Conservation (phyloP, 106 monocot species). For the Vanilla planifolia region DNA sequence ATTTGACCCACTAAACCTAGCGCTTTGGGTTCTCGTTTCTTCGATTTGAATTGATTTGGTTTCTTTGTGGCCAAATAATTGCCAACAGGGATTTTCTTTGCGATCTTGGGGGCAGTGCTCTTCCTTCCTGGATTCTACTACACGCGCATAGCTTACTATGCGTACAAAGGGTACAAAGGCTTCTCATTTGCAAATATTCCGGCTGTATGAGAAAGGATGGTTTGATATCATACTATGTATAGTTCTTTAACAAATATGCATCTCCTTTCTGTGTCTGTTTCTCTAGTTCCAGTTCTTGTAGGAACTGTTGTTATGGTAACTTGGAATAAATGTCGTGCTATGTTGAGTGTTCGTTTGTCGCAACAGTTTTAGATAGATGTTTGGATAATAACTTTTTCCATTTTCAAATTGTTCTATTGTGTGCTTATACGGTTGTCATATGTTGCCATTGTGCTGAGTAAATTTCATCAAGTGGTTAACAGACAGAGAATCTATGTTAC, state of each 20-base stretch:
- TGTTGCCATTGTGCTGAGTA: too few relatives aligned
- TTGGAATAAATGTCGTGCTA: constrained; percentile 2
- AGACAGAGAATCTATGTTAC: too few relatives aligned
- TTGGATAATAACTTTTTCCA: too few relatives aligned
- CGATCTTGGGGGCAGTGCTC: constrained; percentile 54
- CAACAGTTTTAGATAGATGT: too few relatives aligned
- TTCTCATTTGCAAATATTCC: constrained; percentile 74
- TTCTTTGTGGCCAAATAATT: neutral
- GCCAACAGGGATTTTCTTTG: constrained; percentile 66
- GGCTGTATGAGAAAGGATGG: constrained; percentile 25
- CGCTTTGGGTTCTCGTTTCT: neutral
- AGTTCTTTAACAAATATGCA: neutral
- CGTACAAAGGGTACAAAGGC: constrained; percentile 72
- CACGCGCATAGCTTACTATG: constrained; percentile 73
- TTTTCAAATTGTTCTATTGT: too few relatives aligned
- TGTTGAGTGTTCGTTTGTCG: too few relatives aligned
- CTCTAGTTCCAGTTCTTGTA: neutral
- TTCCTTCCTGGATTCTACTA: constrained; percentile 72
- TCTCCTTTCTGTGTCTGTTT: neutral
- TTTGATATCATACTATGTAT: neutral
- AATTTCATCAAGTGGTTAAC: too few relatives aligned
- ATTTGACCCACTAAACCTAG: neutral
- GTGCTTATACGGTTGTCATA: too few relatives aligned
- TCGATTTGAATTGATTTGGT: neutral
- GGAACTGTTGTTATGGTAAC: too few relatives aligned